Percentiles rank a stretch among this genome's conserved stretches.
These are phyloP conservation scores for Apiotrichum veenhuisii DNA, from an alignment of 1,284 basidiomycete genomes.

Conservation along the genomic window DNA sequence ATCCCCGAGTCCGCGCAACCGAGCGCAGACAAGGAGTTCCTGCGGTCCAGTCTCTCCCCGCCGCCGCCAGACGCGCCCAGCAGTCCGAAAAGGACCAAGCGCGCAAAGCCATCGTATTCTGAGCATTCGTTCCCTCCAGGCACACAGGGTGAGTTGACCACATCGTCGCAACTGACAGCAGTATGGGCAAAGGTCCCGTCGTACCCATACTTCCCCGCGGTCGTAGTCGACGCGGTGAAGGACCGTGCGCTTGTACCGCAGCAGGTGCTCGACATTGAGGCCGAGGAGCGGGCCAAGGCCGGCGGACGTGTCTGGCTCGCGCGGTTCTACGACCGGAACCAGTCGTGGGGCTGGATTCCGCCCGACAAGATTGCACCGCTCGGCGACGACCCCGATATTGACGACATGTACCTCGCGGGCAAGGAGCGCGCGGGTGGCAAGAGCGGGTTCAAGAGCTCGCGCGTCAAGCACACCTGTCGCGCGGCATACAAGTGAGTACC, in stretches of 20 bases:
- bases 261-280: constrained; percentile 50
- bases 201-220: constrained; percentile 50
- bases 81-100: constrained; percentile 5
- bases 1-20: constrained; percentile 7
- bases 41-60: constrained; percentile 7
- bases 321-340: constrained; percentile 63
- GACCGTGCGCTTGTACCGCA: constrained; percentile 57
- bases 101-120: neutral
- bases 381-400: constrained; percentile 54
- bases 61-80: neutral
- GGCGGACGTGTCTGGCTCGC: constrained; percentile 53
- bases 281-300: constrained; percentile 30
- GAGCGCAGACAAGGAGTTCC: neutral
- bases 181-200: constrained; percentile 47
- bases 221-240: constrained; percentile 41
- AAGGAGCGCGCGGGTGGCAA: constrained; percentile 23
- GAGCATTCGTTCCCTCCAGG: constrained; percentile 30
- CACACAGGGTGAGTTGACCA: constrained; percentile 36
- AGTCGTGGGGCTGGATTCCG: constrained; percentile 60
- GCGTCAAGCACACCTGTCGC: constrained; percentile 14
- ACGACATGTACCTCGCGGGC: constrained; percentile 24
- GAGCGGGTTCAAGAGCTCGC: constrained; percentile 23
- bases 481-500: constrained; percentile 33
- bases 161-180: constrained; percentile 13
- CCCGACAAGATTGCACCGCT: constrained; percentile 56